phyloP scores from a whole-genome alignment of 192 early-diverging fungal genomes.

The Coemansia aciculifera region DNA sequence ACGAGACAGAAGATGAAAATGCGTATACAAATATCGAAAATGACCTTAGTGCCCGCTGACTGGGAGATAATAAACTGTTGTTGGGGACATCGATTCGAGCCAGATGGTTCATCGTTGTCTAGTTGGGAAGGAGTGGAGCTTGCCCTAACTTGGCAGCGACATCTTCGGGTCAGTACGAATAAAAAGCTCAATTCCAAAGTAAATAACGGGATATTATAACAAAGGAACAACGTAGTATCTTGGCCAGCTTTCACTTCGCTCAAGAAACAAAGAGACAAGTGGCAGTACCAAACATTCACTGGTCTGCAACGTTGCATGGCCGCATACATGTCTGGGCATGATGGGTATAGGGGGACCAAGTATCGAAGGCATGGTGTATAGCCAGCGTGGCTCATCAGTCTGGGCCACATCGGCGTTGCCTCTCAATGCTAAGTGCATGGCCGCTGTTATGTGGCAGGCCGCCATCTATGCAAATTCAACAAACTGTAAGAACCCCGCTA shows the following conservation, averaged over 20 bases:
- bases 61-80: background rate
- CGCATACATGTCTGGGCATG: conserved; percentile 8
- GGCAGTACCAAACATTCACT: background rate
- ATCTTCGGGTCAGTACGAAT: background rate
- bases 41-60: background rate
- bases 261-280: too few species aligned
- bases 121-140: background rate
- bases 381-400: background rate
- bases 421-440: background rate
- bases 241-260: background rate
- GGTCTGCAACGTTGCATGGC: background rate
- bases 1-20: conserved; percentile 14
- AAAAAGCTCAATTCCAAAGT: background rate
- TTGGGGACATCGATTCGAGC: conserved; percentile 2
- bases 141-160: background rate
- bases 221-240: background rate
- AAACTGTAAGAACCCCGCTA: background rate
- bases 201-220: background rate
- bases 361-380: background rate
- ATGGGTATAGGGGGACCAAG: background rate
- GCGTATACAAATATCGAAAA: conserved; percentile 11
- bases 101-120: background rate
- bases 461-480: background rate
- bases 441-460: background rate
- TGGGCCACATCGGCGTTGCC: background rate